These are phyloP conservation scores for Protea cynaroides DNA, from an alignment of 164 flowering plant species.

Conservation along the genomic window DNA sequence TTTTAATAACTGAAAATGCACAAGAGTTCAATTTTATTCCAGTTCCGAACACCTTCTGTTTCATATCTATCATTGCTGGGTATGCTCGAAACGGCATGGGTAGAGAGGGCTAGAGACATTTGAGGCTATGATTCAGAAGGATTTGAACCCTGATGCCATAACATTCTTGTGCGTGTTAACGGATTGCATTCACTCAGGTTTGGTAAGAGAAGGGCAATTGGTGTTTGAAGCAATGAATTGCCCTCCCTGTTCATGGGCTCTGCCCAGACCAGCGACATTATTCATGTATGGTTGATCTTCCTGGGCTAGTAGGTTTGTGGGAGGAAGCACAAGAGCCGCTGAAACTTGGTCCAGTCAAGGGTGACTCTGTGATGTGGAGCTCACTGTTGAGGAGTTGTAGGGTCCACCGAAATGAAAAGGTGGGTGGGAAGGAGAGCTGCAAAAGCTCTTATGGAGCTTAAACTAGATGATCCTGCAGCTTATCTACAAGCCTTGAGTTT, in stretches of 20 bases:
- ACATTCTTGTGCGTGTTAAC: constrained; percentile 51
- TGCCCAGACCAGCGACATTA: constrained; percentile 48
- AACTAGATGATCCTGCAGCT: no score
- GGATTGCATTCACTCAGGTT: no score
- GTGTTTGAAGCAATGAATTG: constrained; percentile 49
- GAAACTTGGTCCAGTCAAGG: constrained; percentile 22
- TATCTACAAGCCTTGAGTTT: no score
- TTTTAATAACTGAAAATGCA: no score
- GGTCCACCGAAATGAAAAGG: no score
- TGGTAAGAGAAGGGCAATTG: no score
- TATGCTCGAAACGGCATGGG: constrained; percentile 69
- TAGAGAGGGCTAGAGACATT: constrained; percentile 42
- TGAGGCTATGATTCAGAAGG: constrained; percentile 33
- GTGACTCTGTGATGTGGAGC: constrained; percentile 35
- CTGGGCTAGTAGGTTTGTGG: constrained; percentile 49
- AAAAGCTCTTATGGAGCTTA: no score
- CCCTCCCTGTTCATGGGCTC: constrained; percentile 29
- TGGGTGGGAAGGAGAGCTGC: no score
- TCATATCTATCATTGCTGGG: constrained; percentile 62
- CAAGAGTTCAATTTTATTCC: no score
- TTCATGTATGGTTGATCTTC: constrained; percentile 76
- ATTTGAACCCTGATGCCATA: constrained; percentile 57
- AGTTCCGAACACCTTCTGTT: no score
- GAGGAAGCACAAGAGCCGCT: constrained; percentile 59
- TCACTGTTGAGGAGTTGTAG: no score